Evolutionary conservation across 2,329 filamentous ascomycete genomes (phyloP), one percentile per base, ranked within the genome.

Genomic region (Venturia carpophila): DNA sequence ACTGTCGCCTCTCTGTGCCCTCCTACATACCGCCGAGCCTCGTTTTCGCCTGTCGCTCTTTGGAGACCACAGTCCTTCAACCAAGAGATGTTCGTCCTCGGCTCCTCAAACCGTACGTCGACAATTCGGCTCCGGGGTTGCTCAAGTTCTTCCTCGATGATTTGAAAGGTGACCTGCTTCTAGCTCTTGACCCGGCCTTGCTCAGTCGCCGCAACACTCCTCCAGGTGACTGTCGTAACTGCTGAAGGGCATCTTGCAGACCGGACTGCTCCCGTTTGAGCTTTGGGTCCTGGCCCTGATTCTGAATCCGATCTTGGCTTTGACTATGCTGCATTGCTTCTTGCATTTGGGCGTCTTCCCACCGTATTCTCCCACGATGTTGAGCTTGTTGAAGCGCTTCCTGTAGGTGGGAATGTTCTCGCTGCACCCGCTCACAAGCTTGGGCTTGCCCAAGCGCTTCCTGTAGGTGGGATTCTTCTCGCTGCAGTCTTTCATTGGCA

Each of bases 401-500:
- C 30, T 58, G 52, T 19, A 34, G 7, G 5, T 58, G 13, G 5
- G 30, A 34, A n/a, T 58, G 27, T 10, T 58, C 52, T 58, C 17
- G 52, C 52, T 37, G 27, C 30, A 37, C 27, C 37, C 52, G 37
- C 52, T 58, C 52, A 34, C 19, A 13, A 37, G 60, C 60, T 10
- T 42, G 43, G 24, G 19, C n/a, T 43, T 47, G 34, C 21, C 24
- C 17, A 30, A 64, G 24, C n/a, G 34, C n/a, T 17, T 60, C 49
- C 15, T 64, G 63, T 19, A 64, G 49, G 21, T 58, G 49, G 11
- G 63, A 41, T 7, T 64, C 30, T 47, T 64, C 63, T 11, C 63
- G 63, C 17, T 58, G 52, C 30, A 58, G 5, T 58, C 15, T 58
- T 5, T 17, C 27, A 37, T 58, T 15, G 5, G 60, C 37, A 62